These are phyloP conservation scores for Leccinum variicolor DNA, from an alignment of 768 basidiomycete genomes.

Conservation along the genomic window DNA sequence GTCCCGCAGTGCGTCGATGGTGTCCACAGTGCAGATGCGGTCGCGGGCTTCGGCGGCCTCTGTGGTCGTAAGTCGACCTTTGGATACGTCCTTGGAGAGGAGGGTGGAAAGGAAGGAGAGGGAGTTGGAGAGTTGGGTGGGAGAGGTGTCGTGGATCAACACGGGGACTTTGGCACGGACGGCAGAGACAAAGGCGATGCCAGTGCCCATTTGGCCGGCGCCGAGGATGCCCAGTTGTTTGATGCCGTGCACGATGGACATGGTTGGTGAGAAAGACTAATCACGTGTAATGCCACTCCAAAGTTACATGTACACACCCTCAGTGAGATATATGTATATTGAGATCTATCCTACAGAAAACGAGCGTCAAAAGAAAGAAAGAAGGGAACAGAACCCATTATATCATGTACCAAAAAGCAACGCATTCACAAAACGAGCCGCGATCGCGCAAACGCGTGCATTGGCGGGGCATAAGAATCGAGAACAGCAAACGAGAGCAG, in stretches of 20 bases:
- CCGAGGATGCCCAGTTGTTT: conserved; percentile 75
- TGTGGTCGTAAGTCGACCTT: conserved; percentile 66
- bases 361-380: conserved; percentile 17
- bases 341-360: conserved; percentile 9
- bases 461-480: neutral
- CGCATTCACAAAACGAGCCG: conserved; percentile 20
- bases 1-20: conserved; percentile 62
- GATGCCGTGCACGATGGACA: conserved; percentile 65
- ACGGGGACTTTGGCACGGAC: conserved; percentile 85
- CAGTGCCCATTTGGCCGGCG: conserved; percentile 88
- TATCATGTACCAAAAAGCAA: conserved; percentile 14
- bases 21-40: conserved; percentile 60
- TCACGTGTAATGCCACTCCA: conserved; percentile 11
- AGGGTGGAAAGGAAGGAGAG: conserved; percentile 75
- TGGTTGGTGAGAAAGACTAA: conserved; percentile 11
- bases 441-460: neutral
- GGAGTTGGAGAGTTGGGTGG: conserved; percentile 70
- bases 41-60: conserved; percentile 73
- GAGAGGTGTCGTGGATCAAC: conserved; percentile 77
- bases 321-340: conserved; percentile 1
- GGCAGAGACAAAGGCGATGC: conserved; percentile 86
- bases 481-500: conserved; percentile 19
- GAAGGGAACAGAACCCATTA: neutral
- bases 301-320: conserved; percentile 1
- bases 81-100: conserved; percentile 84